These are phyloP conservation scores for Lentinula novae-zelandiae DNA, from an alignment of 1,284 basidiomycete genomes.

Conservation along the genomic window DNA sequence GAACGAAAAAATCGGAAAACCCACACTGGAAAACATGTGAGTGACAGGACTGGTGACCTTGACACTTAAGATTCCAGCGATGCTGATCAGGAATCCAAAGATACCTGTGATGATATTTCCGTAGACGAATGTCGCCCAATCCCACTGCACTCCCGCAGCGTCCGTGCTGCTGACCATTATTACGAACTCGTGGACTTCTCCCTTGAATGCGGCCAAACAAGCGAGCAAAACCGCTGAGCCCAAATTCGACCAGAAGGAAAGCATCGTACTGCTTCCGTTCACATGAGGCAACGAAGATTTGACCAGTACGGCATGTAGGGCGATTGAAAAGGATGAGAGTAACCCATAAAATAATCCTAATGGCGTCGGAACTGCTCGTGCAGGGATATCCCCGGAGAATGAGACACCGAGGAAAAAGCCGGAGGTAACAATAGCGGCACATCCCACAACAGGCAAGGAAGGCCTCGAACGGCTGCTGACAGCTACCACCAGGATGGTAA, in stretches of 20 bases:
- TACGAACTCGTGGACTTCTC: slow-evolving; percentile 36
- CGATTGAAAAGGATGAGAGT: slow-evolving; percentile 53
- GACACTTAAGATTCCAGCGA: slow-evolving; percentile 52
- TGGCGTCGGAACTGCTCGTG: slow-evolving; percentile 28
- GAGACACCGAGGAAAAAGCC: slow-evolving; percentile 51
- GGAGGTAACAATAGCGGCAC: slow-evolving; percentile 44
- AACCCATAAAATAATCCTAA: slow-evolving; percentile 49
- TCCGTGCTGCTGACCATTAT: slow-evolving; percentile 19
- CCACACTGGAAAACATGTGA: slow-evolving; percentile 58
- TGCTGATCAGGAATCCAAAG: slow-evolving; percentile 54
- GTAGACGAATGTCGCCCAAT: slow-evolving; percentile 43
- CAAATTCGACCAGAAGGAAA: slow-evolving; percentile 56
- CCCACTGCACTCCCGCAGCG: slow-evolving; percentile 19
- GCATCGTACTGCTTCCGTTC: slow-evolving; percentile 45
- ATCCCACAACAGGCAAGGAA: slow-evolving; percentile 34
- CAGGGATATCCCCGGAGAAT: slow-evolving; percentile 24
- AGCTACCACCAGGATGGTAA: slow-evolving; percentile 53
- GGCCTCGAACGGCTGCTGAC: slow-evolving; percentile 35
- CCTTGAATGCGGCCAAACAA: slow-evolving; percentile 43
- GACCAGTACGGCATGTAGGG: slow-evolving; percentile 56
- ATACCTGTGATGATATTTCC: slow-evolving; percentile 51
- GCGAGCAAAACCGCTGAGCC: slow-evolving; percentile 42
- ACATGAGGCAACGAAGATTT: slow-evolving; percentile 50
- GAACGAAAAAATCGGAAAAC: slow-evolving; percentile 19
- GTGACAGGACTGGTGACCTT: slow-evolving; percentile 57